Percentiles rank a stretch among this genome's conserved stretches.
These are phyloP conservation scores for Scheffersomyces ergatensis DNA, from an alignment of 805 yeast genomes.

Conservation along the genomic window DNA sequence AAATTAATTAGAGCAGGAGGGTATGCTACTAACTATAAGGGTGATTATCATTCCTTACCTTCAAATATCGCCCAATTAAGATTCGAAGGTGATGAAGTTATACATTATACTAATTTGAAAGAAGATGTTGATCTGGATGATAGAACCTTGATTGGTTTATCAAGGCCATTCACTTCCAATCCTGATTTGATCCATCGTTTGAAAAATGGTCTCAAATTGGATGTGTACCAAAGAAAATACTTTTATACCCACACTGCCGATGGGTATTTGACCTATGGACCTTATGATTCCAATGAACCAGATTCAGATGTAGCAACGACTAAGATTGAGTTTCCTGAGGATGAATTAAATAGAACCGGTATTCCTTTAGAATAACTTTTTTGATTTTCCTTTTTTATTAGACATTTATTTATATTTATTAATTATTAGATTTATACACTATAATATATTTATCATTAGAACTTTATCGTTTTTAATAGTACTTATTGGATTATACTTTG, in stretches of 20 bases:
- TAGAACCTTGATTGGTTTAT: slow-evolving; percentile 42
- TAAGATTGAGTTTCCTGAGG: not conserved
- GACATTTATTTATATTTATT: too few relatives aligned
- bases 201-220: slow-evolving; percentile 30
- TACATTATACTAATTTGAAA: slow-evolving; percentile 11
- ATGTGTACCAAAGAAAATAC: slow-evolving; percentile 34
- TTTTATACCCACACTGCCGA: slow-evolving; percentile 31
- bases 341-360: slow-evolving; percentile 7
- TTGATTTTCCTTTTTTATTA: too few relatives aligned
- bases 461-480: too few relatives aligned
- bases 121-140: slow-evolving; percentile 17
- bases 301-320: slow-evolving; percentile 1
- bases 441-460: too few relatives aligned
- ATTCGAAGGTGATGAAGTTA: slow-evolving; percentile 3
- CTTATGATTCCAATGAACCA: slow-evolving; percentile 6
- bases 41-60: slow-evolving; percentile 5
- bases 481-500: too few relatives aligned
- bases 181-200: slow-evolving; percentile 43
- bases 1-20: slow-evolving; percentile 15
- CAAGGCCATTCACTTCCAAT: slow-evolving; percentile 41
- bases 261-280: slow-evolving; percentile 22
- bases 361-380: slow-evolving; percentile 3
- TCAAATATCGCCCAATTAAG: slow-evolving; percentile 6
- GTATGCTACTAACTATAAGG: slow-evolving; percentile 12
- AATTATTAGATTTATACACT: too few relatives aligned